A percentile compares a stretch with the other conserved stretches of the same genome.
Evolutionary conservation across 768 basidiomycete genomes (phyloP).

Genomic region (Pseudohyphozyma bogoriensis): DNA sequence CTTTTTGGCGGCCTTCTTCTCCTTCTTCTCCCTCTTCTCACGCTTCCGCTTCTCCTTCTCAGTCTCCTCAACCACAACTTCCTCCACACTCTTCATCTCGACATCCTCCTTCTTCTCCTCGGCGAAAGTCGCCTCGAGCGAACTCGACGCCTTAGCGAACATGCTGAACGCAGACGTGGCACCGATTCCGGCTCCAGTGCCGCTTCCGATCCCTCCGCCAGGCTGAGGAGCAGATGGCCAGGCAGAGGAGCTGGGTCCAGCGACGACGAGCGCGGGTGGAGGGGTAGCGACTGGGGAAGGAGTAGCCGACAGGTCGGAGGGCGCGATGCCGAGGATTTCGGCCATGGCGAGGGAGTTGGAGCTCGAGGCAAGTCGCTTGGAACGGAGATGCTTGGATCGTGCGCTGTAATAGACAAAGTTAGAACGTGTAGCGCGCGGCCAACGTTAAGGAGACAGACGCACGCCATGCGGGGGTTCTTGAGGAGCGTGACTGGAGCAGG

Average conservation of each 20-base stretch:
- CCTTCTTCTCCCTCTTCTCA: slow-evolving; percentile 7
- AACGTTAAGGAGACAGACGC: background rate
- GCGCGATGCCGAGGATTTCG: slow-evolving; percentile 31
- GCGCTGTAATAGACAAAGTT: slow-evolving; percentile 9
- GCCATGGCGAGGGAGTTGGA: slow-evolving; percentile 29
- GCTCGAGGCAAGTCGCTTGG: slow-evolving; percentile 28
- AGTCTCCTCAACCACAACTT: background rate
- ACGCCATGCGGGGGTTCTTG: slow-evolving; percentile 32
- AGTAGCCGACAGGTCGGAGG: slow-evolving; percentile 18
- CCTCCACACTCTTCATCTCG: slow-evolving; percentile 7
- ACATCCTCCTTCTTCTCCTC: background rate
- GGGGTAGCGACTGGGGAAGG: slow-evolving; percentile 1
- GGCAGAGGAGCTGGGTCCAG: background rate
- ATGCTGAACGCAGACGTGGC: background rate
- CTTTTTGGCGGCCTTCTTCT: background rate
- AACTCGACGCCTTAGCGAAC: slow-evolving; percentile 4
- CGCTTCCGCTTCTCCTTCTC: slow-evolving; percentile 2
- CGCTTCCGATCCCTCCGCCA: background rate
- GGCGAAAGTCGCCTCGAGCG: background rate
- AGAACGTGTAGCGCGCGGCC: background rate
- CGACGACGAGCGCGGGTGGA: background rate
- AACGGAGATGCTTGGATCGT: slow-evolving; percentile 29
- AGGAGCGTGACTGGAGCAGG: slow-evolving; percentile 3
- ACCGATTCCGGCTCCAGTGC: slow-evolving; percentile 13
- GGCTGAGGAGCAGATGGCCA: background rate